Conservation (phyloP, 2,329 filamentous ascomycete genomes). For the Lachnellula arida region DNA sequence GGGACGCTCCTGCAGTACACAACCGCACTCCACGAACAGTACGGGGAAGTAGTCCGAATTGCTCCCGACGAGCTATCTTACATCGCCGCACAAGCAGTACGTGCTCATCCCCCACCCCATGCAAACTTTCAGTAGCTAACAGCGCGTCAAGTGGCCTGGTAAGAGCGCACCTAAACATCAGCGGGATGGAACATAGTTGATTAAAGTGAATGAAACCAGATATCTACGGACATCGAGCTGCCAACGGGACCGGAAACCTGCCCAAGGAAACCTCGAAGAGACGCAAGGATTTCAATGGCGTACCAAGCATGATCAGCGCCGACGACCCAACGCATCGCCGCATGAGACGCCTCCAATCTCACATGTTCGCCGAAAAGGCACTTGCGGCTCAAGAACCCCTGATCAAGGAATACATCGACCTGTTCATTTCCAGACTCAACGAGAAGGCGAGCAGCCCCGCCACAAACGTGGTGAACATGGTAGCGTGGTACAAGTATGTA, state of each 20-base stretch:
- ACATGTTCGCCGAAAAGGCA: constrained; percentile 21
- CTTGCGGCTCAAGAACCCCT: constrained; percentile 29
- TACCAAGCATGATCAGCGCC: not conserved
- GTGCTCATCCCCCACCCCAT: not conserved
- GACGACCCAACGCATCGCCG: not conserved
- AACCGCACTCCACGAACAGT: not conserved
- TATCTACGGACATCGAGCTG: not conserved
- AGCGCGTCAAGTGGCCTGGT: not conserved
- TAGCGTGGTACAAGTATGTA: constrained; percentile 3
- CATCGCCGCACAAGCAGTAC: constrained; percentile 1
- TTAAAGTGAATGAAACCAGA: not conserved
- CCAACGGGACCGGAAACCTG: not conserved
- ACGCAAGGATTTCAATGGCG: not conserved
- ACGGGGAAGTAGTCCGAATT: constrained; percentile 8
- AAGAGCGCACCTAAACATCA: not conserved
- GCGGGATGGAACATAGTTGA: not conserved
- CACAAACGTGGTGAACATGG: not conserved
- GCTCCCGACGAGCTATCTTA: constrained; percentile 9
- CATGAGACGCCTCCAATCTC: not conserved
- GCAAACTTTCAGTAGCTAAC: not conserved
- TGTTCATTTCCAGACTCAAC: constrained; percentile 25
- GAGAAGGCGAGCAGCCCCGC: constrained; percentile 10
- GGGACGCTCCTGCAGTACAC: not conserved
- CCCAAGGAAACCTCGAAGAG: not conserved
- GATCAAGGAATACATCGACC: constrained; percentile 30